phyloP scores from a whole-genome alignment of 345 rosid genomes.

The Linum trigynum region DNA sequence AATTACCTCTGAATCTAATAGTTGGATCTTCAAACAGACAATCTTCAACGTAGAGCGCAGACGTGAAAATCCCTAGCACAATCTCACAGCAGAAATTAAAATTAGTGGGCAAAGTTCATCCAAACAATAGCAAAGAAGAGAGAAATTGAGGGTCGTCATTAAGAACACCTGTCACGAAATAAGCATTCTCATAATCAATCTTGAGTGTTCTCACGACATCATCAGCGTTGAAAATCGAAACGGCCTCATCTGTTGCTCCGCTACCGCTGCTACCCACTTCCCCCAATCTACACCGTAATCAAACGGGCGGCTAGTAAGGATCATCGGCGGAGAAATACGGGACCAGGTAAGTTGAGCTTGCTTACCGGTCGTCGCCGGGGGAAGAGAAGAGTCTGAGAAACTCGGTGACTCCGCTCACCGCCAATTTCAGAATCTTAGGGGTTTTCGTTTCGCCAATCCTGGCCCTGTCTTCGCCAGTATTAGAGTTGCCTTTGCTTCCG shows the following conservation, averaged over 20 bases:
- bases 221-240: conserved; percentile 33
- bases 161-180: conserved; percentile 67
- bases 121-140: background rate
- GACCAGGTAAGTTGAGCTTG: background rate
- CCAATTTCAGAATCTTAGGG: conserved; percentile 43
- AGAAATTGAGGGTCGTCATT: background rate
- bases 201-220: conserved; percentile 46
- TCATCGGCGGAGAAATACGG: background rate
- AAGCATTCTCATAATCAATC: conserved; percentile 65
- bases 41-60: conserved; percentile 51
- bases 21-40: conserved; percentile 91
- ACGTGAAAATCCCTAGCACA: conserved; percentile 55
- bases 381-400: conserved; percentile 50
- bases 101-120: background rate
- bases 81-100: conserved; percentile 3
- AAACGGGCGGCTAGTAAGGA: background rate
- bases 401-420: conserved; percentile 74
- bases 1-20: conserved; percentile 65
- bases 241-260: conserved; percentile 22
- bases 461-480: background rate
- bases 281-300: conserved; percentile 9
- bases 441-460: conserved; percentile 17
- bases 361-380: conserved; percentile 23
- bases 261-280: conserved; percentile 6
- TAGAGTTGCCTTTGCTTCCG: background rate